Percentiles rank a stretch among this genome's conserved stretches.
phyloP scores from a whole-genome alignment of 441 rosid species.

The Bruguiera hainesii region DNA sequence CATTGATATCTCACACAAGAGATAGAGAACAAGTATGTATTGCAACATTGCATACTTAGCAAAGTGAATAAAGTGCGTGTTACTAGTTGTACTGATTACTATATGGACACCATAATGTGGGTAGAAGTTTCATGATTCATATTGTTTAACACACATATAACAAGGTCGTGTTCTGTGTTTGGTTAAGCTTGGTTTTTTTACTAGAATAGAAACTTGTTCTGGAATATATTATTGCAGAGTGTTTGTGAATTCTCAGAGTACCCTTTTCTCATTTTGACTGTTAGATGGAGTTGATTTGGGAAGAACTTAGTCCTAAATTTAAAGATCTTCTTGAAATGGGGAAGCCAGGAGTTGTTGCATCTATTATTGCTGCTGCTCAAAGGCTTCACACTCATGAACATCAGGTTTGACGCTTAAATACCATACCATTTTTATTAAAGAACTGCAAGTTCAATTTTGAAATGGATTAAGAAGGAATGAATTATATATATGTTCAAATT shows the following conservation, averaged over 20 bases:
- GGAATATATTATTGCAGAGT: not conserved
- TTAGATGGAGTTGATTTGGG: constrained; percentile 73
- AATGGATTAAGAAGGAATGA: not conserved
- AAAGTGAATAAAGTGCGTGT: not conserved
- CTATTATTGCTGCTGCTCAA: constrained; percentile 65
- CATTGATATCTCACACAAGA: constrained; percentile 67
- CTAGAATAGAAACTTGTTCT: not conserved
- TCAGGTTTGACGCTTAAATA: constrained; percentile 45
- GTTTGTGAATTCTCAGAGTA: constrained; percentile 9
- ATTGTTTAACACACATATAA: not conserved
- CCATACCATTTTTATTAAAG: constrained; percentile 2
- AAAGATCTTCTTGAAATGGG: constrained; percentile 85
- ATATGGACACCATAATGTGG: too few relatives aligned
- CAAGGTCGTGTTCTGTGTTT: too few relatives aligned
- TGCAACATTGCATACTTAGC: not conserved
- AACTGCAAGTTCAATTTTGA: not conserved
- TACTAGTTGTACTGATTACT: too few relatives aligned
- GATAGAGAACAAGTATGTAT: constrained; percentile 60
- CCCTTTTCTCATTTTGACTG: constrained; percentile 21
- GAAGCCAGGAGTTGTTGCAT: constrained; percentile 82
- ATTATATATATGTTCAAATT: not conserved
- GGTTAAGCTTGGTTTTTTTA: too few relatives aligned
- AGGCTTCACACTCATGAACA: constrained; percentile 61
- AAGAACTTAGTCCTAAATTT: constrained; percentile 75
- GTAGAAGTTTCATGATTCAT: not conserved